Evolutionary conservation across 2,329 filamentous ascomycete genomes (phyloP).

Genomic region (Biscogniauxia sp.): DNA sequence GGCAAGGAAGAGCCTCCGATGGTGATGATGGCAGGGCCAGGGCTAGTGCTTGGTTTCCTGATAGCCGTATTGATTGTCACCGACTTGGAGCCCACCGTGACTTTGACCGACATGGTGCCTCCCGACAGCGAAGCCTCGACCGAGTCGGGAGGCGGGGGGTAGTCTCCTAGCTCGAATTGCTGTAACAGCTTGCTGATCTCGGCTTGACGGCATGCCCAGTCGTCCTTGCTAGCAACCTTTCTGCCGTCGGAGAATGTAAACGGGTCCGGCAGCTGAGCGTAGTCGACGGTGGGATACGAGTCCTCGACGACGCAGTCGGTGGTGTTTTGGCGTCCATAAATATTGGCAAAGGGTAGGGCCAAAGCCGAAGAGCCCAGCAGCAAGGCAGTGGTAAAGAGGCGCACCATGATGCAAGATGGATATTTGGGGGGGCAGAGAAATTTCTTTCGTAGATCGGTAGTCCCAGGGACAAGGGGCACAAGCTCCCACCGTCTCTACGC

Average conservation of each 20-base stretch:
- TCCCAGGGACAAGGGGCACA: not conserved
- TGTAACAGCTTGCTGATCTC: constrained; percentile 49
- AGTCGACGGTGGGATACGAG: constrained; percentile 36
- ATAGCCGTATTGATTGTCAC: constrained; percentile 45
- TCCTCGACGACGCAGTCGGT: constrained; percentile 34
- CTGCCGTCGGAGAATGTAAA: constrained; percentile 44
- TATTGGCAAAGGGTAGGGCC: constrained; percentile 30
- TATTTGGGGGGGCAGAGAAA: not conserved
- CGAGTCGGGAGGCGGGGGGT: constrained; percentile 44
- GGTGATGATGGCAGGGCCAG: constrained; percentile 57
- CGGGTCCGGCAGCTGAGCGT: constrained; percentile 44
- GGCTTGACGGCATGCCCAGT: constrained; percentile 47
- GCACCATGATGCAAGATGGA: constrained; percentile 24
- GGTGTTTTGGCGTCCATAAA: constrained; percentile 37
- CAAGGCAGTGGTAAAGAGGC: constrained; percentile 24
- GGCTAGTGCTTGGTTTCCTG: constrained; percentile 43
- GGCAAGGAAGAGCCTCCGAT: constrained; percentile 55
- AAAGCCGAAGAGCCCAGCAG: constrained; percentile 34
- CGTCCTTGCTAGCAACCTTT: constrained; percentile 43
- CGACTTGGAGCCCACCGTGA: constrained; percentile 43
- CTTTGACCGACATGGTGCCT: constrained; percentile 42
- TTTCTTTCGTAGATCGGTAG: not conserved
- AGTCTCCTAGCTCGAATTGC: constrained; percentile 50
- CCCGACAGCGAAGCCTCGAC: constrained; percentile 45
- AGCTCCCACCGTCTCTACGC: not conserved